Evolutionary conservation across 2,329 filamentous ascomycete species (phyloP), one percentile per base, ranked within the genome.

Genomic region (Didymella keratinophila): DNA sequence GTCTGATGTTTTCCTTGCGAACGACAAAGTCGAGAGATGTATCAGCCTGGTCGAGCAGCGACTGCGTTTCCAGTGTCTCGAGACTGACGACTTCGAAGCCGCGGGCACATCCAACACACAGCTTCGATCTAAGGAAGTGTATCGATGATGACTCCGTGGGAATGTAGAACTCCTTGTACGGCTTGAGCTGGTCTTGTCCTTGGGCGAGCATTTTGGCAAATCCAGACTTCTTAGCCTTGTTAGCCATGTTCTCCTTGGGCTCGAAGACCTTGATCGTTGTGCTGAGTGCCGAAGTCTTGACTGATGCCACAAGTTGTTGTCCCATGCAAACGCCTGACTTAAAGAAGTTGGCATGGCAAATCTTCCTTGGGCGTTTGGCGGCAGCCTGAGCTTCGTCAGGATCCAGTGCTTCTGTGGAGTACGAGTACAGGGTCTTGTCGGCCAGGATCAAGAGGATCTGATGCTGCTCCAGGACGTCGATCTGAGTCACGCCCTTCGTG

Each of bases 201-300:
- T 86, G 89, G 61, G 92, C 92, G 79, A 99, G 94, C 88, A 99
- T 96, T 80, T 96, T 97, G 66, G 91, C 89, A 60, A 99, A 89
- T 18, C 95, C 94, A 71, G 93, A 95, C 75, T 97, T 96, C 81
- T 96, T 97, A 82, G 95, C 96, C 58, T 91, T 92, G 81, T 93
- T 95, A 53, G 90, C 89, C 84, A 96, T 90, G 62, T 92, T 90
- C 74, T 98, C 95, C 79, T 96, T 97, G 1, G 95, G 95, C 79
- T 99, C 94, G 78, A 92, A 98, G n/a, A 98, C 95, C 79, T 98
- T 98, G 82, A 99, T 97, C 2, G 94, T 98, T 14, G 92, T 96
- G 51, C 92, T 97, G 30, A 98, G 82, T 3, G 93, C 91, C 18
- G 91, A 94, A 39, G 92, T 96, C 81, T 97, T 98, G 71, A 98